Evolutionary conservation across 108 stramenopile species (phyloP), one percentile per base, ranked within the genome.

Genomic region (Cyclotella distinguenda): DNA sequence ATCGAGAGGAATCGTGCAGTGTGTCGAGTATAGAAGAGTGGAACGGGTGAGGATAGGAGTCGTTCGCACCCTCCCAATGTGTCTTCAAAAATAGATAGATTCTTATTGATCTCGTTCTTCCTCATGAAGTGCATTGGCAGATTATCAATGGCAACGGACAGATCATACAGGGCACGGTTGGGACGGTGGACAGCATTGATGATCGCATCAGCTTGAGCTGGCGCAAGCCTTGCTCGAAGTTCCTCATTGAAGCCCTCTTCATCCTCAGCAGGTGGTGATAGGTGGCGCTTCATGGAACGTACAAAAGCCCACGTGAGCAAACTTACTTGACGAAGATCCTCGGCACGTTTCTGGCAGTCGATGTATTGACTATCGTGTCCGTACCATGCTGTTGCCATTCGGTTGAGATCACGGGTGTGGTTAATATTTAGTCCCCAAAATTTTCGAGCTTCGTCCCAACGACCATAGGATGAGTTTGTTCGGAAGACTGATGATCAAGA

Each of bases 381-480:
- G 36, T 86, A 89, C 60, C 71, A 85, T 32, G 82, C 79, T n/a
- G 72, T 85, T 16, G 70, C 84, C 84, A 85, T 85, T 33, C 84
- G 84, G 19, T 82, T 75, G 16, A 86, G 66, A 64, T 89, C 83
- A 55, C 85, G 83, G 49, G 85, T 89, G 77, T 86, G 85, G 71
- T 89, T 85, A 35, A 87, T 89, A 66, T 86, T 84, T 62, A 84
- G 80, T 48, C 86, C 86, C 86, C 86, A 87, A 58, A 81, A 81
- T 70, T 87, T 89, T 39, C 88, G 88, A 23, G 88, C 88, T 64
- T 89, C 88, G 80, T 89, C 85, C 88, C 88, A 89, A 23, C 88
- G 79, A 55, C 82, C 71, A 69, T 89, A 89, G n/a, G 84, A 74
- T 0, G 81, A 81, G 72, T 89, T 89, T 54, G 88, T 89, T 13